A percentile compares a stretch with the other conserved stretches of the same genome.
phyloP scores from a whole-genome alignment of 768 basidiomycete genomes.

The Ramaria rubella region DNA sequence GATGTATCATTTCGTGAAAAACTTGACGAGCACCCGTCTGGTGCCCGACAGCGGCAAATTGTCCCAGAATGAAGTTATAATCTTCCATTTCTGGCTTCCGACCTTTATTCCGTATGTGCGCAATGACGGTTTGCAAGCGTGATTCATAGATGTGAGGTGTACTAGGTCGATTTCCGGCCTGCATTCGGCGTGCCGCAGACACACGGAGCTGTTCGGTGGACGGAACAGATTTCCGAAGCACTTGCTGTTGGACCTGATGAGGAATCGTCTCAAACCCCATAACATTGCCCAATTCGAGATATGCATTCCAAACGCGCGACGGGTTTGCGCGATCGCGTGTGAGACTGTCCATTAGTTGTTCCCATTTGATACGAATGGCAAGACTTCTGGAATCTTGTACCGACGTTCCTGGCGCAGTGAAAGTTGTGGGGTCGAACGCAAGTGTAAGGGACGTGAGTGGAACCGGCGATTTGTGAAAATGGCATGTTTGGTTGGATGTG shows the following conservation, averaged over 20 bases:
- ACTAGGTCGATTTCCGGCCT: constrained; percentile 29
- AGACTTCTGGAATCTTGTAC: not conserved
- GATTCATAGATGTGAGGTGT: constrained; percentile 53
- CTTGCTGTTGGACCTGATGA: constrained; percentile 58
- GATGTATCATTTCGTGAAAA: constrained; percentile 47
- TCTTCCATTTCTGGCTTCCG: constrained; percentile 45
- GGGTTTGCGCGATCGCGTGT: constrained; percentile 31
- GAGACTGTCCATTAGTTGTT: constrained; percentile 25
- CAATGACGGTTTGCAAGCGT: constrained; percentile 60
- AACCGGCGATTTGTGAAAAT: not conserved
- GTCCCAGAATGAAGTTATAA: constrained; percentile 67
- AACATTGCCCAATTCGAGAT: constrained; percentile 48
- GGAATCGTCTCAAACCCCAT: constrained; percentile 48
- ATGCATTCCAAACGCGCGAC: constrained; percentile 57
- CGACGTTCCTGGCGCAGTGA: not conserved
- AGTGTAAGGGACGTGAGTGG: not conserved
- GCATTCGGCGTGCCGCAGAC: constrained; percentile 36
- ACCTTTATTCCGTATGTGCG: constrained; percentile 57
- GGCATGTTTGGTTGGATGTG: not conserved
- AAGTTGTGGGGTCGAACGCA: not conserved
- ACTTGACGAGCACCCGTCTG: constrained; percentile 52
- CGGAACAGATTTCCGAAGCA: constrained; percentile 61
- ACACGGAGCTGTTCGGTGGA: constrained; percentile 39
- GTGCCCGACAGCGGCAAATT: constrained; percentile 74
- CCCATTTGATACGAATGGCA: constrained; percentile 18